Percentiles rank a stretch among this genome's conserved stretches.
Evolutionary conservation across 1,284 basidiomycete genomes (phyloP).

Genomic region (Tausonia pullulans): DNA sequence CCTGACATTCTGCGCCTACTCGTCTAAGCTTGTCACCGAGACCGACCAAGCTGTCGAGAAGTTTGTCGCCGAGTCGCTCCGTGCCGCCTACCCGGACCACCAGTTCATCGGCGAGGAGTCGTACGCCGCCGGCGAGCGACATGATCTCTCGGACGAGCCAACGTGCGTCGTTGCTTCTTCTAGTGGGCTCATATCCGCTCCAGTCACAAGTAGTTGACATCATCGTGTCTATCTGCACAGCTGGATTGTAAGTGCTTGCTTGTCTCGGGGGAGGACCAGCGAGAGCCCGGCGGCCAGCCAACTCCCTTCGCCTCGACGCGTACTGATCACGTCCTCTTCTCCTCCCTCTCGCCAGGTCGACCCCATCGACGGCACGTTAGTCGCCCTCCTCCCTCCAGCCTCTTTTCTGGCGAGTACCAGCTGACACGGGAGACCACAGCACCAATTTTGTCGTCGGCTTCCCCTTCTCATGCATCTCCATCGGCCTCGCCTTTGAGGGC

Average conservation of each 20-base stretch:
- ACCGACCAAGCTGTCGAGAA: conserved; percentile 89
- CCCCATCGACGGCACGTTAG: conserved; percentile 26
- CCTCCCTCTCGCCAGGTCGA: conserved; percentile 9
- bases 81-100: conserved; percentile 59
- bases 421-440: conserved; percentile 41
- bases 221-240: neutral
- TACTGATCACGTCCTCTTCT: neutral
- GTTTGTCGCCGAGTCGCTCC: conserved; percentile 62
- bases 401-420: neutral
- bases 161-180: conserved; percentile 67
- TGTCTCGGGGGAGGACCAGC: too few species aligned
- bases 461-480: conserved; percentile 78
- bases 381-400: neutral
- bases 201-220: conserved; percentile 12
- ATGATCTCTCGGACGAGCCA: conserved; percentile 67
- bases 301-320: neutral
- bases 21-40: conserved; percentile 67
- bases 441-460: conserved; percentile 87
- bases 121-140: conserved; percentile 60
- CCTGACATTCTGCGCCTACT: neutral
- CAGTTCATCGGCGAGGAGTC: conserved; percentile 85
- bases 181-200: conserved; percentile 21
- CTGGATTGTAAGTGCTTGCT: conserved; percentile 20
- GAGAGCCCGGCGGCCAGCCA: neutral
- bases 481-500: conserved; percentile 75